These are phyloP conservation scores for Claviceps maximensis DNA, from an alignment of 2,329 filamentous ascomycete species.

Conservation along the genomic window DNA sequence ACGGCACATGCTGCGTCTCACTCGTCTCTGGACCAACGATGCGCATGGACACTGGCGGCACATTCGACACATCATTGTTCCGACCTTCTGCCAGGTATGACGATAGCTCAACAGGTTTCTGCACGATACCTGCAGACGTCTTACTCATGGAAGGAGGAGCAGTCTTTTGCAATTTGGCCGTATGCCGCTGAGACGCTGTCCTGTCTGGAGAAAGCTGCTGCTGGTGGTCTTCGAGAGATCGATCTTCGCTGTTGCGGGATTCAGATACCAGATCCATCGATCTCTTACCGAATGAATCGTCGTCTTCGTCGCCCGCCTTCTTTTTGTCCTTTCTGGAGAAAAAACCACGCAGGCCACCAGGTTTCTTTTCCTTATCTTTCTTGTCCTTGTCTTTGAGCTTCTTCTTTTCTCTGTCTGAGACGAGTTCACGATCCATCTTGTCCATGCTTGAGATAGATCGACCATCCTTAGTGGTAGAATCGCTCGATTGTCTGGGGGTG, in stretches of 20 bases:
- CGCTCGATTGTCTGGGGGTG: conserved; percentile 38
- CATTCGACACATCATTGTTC: conserved; percentile 40
- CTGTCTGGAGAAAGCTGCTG: conserved; percentile 27
- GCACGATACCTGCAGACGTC: conserved; percentile 14
- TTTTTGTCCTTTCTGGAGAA: conserved; percentile 52
- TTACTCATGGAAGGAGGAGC: conserved; percentile 30
- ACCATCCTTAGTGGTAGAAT: conserved; percentile 30
- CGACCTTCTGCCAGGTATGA: conserved; percentile 30
- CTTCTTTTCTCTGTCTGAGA: conserved; percentile 60
- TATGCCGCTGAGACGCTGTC: conserved; percentile 35
- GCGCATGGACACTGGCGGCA: conserved; percentile 44
- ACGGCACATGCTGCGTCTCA: conserved; percentile 25
- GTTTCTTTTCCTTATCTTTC: conserved; percentile 56
- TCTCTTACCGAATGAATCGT: conserved; percentile 47
- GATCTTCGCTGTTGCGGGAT: conserved; percentile 30
- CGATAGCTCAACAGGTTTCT: conserved; percentile 26
- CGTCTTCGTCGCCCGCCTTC: conserved; percentile 41
- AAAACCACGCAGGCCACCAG: conserved; percentile 43
- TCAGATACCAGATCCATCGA: conserved; percentile 43
- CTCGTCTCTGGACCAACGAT: conserved; percentile 42
- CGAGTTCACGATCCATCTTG: conserved; percentile 41
- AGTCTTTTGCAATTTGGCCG: conserved; percentile 60
- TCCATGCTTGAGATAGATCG: conserved; percentile 59
- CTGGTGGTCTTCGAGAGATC: conserved; percentile 24
- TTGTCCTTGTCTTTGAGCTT: conserved; percentile 62